A percentile compares a stretch with the other conserved stretches of the same genome.
These are phyloP conservation scores for Hypoxylon cercidicola DNA, from an alignment of 495 filamentous ascomycete species.

Conservation along the genomic window DNA sequence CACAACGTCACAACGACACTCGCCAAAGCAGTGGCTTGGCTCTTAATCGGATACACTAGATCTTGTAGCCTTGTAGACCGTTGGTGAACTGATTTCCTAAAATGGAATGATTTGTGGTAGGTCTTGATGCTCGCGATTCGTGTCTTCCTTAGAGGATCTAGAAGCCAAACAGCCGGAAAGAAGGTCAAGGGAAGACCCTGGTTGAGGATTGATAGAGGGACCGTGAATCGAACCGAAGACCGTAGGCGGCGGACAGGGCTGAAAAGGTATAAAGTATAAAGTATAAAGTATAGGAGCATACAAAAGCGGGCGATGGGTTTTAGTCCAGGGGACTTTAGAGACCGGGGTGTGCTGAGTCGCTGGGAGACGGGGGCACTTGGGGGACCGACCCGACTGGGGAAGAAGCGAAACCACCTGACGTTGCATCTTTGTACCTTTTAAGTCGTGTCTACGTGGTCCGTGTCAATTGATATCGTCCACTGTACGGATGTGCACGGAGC, in stretches of 20 bases:
- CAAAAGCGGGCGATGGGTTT: constrained; percentile 9
- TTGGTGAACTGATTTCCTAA: constrained; percentile 3
- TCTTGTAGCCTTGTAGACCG: constrained; percentile 1
- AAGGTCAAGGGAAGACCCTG: constrained; percentile 28
- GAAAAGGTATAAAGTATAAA: no score
- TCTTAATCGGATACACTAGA: background rate
- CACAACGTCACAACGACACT: constrained; percentile 9
- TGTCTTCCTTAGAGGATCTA: background rate
- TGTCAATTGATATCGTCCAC: background rate
- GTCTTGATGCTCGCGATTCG: background rate
- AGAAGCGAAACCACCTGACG: constrained; percentile 6
- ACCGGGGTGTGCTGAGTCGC: no score
- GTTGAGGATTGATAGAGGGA: constrained; percentile 5
- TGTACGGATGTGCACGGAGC: no score
- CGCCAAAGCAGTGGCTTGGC: background rate
- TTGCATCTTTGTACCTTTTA: constrained; percentile 1
- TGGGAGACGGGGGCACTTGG: no score
- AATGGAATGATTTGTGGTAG: background rate
- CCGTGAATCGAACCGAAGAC: no score
- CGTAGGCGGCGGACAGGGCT: no score
- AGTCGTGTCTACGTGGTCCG: constrained; percentile 22
- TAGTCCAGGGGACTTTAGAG: constrained; percentile 8
- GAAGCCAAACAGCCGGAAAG: background rate
- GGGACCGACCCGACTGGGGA: constrained; percentile 28
- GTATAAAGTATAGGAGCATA: background rate